These are phyloP conservation scores for Fulvia fulva DNA, from an alignment of 2,329 filamentous ascomycete genomes.

Conservation along the genomic window DNA sequence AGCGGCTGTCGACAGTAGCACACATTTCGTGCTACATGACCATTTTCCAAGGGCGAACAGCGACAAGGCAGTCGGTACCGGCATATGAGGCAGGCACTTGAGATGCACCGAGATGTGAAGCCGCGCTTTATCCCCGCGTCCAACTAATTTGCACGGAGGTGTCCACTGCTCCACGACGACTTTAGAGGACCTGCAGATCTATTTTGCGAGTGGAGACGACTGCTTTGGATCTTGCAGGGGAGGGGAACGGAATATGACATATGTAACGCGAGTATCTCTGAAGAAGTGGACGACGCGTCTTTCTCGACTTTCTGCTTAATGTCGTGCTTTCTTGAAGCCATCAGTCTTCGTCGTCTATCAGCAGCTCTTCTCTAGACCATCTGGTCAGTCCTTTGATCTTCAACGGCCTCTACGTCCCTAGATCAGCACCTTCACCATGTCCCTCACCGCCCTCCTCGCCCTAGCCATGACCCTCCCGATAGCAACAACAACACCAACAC, in stretches of 20 bases:
- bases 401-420: no score
- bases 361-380: no score
- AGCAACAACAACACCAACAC: neutral
- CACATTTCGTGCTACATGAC: neutral
- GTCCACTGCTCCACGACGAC: neutral
- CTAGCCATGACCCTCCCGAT: neutral
- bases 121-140: neutral
- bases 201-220: neutral
- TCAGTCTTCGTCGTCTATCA: no score
- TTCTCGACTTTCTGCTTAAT: no score
- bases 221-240: neutral
- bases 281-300: neutral
- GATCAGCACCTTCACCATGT: neutral
- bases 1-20: neutral
- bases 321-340: no score
- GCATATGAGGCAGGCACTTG: neutral
- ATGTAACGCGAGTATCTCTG: neutral
- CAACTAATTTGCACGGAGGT: neutral
- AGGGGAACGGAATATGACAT: neutral
- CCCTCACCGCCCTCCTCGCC: neutral
- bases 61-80: neutral
- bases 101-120: neutral
- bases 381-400: no score
- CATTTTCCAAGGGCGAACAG: neutral
- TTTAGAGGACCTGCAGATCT: neutral